Evolutionary conservation across 2,329 filamentous ascomycete genomes (phyloP).

Genomic region (Nakataea oryzae): DNA sequence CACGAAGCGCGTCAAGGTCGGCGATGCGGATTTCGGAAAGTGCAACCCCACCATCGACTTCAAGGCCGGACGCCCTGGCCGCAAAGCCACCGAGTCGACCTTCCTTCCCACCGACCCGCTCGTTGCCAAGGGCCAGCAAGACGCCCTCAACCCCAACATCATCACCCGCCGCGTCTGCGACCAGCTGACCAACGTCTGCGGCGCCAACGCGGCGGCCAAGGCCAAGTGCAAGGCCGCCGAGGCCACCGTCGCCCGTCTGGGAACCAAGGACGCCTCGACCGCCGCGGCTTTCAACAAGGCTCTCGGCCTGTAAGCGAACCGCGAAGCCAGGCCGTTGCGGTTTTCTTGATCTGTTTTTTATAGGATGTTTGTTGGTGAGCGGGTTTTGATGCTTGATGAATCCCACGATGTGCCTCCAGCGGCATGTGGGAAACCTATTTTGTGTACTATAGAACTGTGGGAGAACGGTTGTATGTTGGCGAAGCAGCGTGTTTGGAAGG

Average conservation of each 20-base stretch:
- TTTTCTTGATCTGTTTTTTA: background rate
- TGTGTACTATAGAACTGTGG: background rate
- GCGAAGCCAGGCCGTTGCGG: background rate
- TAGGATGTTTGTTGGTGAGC: background rate
- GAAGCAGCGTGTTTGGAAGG: background rate
- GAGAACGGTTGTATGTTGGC: background rate
- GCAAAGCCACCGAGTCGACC: slow-evolving; percentile 39
- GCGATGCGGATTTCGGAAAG: slow-evolving; percentile 34
- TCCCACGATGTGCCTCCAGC: background rate
- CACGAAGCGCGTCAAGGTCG: slow-evolving; percentile 1
- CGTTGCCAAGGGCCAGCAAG: slow-evolving; percentile 38
- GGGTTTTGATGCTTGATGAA: background rate
- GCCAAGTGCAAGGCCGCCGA: slow-evolving; percentile 35
- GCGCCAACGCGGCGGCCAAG: slow-evolving; percentile 44
- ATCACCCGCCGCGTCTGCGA: slow-evolving; percentile 54
- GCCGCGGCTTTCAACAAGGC: slow-evolving; percentile 36
- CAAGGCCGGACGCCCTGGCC: slow-evolving; percentile 39
- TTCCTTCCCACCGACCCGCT: slow-evolving; percentile 46
- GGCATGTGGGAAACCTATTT: background rate
- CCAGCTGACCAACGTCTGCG: slow-evolving; percentile 48
- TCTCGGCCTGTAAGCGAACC: slow-evolving; percentile 19
- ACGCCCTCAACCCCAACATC: slow-evolving; percentile 52
- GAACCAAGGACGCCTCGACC: slow-evolving; percentile 34
- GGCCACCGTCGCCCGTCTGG: slow-evolving; percentile 36
- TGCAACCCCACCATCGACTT: slow-evolving; percentile 45